Base-by-base conservation (phyloP, 371 early-diverging fungal species). In the Mortierella sp. region DNA sequence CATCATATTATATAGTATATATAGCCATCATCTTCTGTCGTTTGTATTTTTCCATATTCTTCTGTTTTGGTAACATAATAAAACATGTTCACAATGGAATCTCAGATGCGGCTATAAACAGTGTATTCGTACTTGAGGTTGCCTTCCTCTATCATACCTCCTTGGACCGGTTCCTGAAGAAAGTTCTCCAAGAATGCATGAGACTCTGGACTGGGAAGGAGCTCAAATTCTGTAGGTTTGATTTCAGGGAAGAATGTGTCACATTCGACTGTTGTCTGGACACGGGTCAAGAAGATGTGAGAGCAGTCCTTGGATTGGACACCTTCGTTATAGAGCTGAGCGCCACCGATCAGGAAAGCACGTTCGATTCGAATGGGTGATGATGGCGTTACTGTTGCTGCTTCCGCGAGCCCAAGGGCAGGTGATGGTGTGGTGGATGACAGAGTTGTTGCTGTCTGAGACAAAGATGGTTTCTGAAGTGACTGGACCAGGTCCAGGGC, bases 161-260 rank as follows among this genome's bases (percentile, higher is more conserved):
- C 67, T 34, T 84, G 81, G 0, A 87, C 86, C 2, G 60, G 31
- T 28, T 82, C 72, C 15, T 81, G 70, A 1, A 85, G 79, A 58
- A 80, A 84, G 0, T 42, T 55, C 39, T 85, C 82, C 8, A 87
- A 42, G 32, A 59, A 60, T 28, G 34, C 54, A 19, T 66, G 67
- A 3, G 49, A 56, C 23, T 82, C 62, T 47, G 82, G 79, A 1
- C 72, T 58, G n/a, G 59, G 43, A 28, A 69, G 32, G 7, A 70
- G 28, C 4, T 37, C 32, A 34, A 63, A 50, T 2, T 64, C 60
- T 4, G 62, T 7, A 0, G 26, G 24, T n/a, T 78, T 72, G 47
- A 90, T 80, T 11, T 71, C 70, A 4, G 91, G 90, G 63, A 93
- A 89, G 63, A 88, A 92, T 0, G 88, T 81, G 71, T 93, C 93